These are phyloP conservation scores for Phaeosphaeriaceae sp. DNA, from an alignment of 2,329 filamentous ascomycete species.

Conservation along the genomic window DNA sequence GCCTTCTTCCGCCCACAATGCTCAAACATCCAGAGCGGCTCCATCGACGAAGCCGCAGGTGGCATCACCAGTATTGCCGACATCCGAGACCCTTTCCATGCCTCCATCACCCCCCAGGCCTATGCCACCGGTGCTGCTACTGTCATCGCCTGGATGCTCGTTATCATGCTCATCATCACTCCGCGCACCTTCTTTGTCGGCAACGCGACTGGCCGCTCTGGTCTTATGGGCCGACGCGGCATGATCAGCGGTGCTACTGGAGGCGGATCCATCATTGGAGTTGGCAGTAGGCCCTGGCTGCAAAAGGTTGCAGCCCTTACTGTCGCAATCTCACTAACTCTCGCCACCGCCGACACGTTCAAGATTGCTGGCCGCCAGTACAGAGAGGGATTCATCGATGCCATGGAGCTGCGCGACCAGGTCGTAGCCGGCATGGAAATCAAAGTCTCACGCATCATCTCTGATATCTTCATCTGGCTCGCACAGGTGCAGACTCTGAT, in stretches of 20 bases:
- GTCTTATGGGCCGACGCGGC: constrained; percentile 79
- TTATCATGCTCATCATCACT: constrained; percentile 92
- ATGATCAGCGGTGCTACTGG: constrained; percentile 79
- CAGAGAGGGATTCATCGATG: constrained; percentile 77
- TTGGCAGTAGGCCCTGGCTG: constrained; percentile 91
- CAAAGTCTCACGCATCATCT: constrained; percentile 88
- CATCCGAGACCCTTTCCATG: constrained; percentile 86
- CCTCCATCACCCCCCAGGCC: constrained; percentile 88
- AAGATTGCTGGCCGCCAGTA: constrained; percentile 84
- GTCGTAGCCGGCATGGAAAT: constrained; percentile 87
- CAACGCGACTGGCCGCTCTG: constrained; percentile 68
- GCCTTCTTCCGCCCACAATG: constrained; percentile 67
- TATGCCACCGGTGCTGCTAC: constrained; percentile 93
- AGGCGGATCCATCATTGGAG: constrained; percentile 71
- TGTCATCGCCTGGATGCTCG: constrained; percentile 87
- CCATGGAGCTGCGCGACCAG: constrained; percentile 72
- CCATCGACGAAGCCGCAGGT: constrained; percentile 48
- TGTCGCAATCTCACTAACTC: constrained; percentile 82
- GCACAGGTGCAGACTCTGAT: constrained; percentile 97
- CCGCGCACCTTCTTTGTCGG: constrained; percentile 93
- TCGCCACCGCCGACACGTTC: constrained; percentile 92
- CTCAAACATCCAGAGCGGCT: constrained; percentile 47
- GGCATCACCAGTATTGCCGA: constrained; percentile 63
- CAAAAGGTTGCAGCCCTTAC: constrained; percentile 73
- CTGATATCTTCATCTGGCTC: constrained; percentile 95